Conservation (phyloP, 2,329 filamentous ascomycete genomes). For the Colletotrichum sp. region DNA sequence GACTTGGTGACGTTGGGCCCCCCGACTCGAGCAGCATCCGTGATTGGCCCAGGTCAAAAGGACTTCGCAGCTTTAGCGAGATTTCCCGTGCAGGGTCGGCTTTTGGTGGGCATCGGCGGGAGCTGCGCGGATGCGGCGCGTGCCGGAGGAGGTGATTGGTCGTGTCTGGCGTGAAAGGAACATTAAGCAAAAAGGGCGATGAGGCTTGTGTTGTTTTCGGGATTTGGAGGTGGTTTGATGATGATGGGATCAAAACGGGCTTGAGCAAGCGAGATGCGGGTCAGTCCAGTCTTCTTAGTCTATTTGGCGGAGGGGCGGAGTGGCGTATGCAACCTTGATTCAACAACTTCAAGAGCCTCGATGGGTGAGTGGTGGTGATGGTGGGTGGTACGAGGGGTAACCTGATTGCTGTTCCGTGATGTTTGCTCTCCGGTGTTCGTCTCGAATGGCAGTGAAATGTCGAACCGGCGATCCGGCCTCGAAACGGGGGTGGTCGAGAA, state of each 20-base stretch:
- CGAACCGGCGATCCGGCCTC: not conserved
- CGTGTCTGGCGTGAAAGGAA: not conserved
- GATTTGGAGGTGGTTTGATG: not conserved
- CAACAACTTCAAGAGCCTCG: not conserved
- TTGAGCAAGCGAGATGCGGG: not conserved
- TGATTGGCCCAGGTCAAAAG: not conserved
- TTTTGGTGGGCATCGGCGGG: not conserved
- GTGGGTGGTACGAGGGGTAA: not conserved
- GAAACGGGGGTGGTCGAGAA: not conserved
- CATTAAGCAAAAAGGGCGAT: not conserved
- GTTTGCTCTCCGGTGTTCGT: not conserved
- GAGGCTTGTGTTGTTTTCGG: not conserved
- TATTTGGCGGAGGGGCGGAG: not conserved
- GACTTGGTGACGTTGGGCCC: not conserved
- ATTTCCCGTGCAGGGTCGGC: not conserved
- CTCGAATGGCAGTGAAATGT: not conserved
- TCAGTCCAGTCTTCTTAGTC: not conserved
- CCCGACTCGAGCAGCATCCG: not conserved
- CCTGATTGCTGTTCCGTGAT: not conserved
- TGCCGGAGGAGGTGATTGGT: not conserved
- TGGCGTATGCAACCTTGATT: not conserved
- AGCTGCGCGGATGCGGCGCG: not conserved
- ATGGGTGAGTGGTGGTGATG: not conserved
- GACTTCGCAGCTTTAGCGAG: not conserved
- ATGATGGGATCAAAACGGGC: not conserved